Evolutionary conservation across 116 monocot genomes (phyloP).

Genomic region (Posidonia oceanica): DNA sequence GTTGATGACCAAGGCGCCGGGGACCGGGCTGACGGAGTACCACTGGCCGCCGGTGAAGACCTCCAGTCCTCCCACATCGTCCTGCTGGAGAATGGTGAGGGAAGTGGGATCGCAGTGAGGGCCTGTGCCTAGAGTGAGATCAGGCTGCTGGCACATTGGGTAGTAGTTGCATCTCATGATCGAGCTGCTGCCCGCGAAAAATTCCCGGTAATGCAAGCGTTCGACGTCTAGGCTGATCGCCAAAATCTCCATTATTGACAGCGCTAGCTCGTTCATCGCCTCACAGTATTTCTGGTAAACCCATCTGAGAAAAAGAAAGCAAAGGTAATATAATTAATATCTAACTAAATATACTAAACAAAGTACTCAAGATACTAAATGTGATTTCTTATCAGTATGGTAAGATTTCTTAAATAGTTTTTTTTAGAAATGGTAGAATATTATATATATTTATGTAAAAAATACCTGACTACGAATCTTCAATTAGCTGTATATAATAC

Average conservation of each 20-base stretch:
- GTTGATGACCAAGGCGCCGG: conserved; percentile 53
- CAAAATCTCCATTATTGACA: conserved; percentile 51
- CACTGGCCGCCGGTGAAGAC: conserved; percentile 41
- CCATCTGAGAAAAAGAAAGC: conserved; percentile 12
- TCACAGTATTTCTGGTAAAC: conserved; percentile 64
- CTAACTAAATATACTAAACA: no score
- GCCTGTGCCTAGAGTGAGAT: conserved; percentile 66
- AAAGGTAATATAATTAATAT: no score
- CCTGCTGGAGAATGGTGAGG: conserved; percentile 60
- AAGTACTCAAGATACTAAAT: no score
- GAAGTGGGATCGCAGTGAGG: conserved; percentile 76
- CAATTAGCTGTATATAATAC: no score
- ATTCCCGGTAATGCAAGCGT: conserved; percentile 26
- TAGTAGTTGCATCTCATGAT: conserved; percentile 86
- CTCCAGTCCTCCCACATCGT: conserved; percentile 59
- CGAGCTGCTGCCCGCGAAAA: conserved; percentile 48
- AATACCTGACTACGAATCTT: no score
- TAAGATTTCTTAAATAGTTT: no score
- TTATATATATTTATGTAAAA: no score
- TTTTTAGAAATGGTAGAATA: no score
- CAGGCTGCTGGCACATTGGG: conserved; percentile 66
- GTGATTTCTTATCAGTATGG: no score
- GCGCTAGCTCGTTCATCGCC: conserved; percentile 37
- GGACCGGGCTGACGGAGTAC: conserved; percentile 34
- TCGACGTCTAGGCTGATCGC: conserved; percentile 41